phyloP scores from a whole-genome alignment of 148 eudicot species.

The Rhododendron molle region DNA sequence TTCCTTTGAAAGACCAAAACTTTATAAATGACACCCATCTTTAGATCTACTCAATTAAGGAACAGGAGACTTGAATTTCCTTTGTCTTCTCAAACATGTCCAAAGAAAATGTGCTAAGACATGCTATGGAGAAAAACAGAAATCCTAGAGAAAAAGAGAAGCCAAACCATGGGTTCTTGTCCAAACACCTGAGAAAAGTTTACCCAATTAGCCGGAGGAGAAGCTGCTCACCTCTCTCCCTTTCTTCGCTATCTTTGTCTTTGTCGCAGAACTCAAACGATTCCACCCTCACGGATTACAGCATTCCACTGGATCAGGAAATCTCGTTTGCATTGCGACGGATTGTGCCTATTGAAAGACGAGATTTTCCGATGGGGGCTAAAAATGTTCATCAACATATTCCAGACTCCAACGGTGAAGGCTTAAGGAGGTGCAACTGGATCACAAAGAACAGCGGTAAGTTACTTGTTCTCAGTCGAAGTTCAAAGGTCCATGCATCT shows the following conservation, averaged over 20 bases:
- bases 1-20: conserved; percentile 1
- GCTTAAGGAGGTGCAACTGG: conserved; percentile 80
- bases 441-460: conserved; percentile 83
- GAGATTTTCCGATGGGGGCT: conserved; percentile 23
- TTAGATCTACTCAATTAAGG: conserved; percentile 8
- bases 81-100: conserved; percentile 41
- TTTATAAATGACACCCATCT: conserved; percentile 33
- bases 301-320: conserved; percentile 64
- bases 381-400: conserved; percentile 14
- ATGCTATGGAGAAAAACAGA: conserved; percentile 52
- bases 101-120: conserved; percentile 45
- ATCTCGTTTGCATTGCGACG: conserved; percentile 49
- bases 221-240: conserved; percentile 64
- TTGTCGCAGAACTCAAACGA: conserved; percentile 71
- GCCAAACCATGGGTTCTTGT: conserved; percentile 40
- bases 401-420: conserved; percentile 24
- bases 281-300: conserved; percentile 57
- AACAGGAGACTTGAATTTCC: neutral
- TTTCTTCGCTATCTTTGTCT: conserved; percentile 64
- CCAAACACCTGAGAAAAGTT: conserved; percentile 68
- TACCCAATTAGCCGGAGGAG: conserved; percentile 67
- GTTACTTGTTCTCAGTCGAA: neutral
- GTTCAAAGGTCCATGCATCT: neutral
- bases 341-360: conserved; percentile 27
- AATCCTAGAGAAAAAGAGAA: conserved; percentile 42